phyloP scores from a whole-genome alignment of 2,329 filamentous ascomycete genomes.

The Penicillium sp. region DNA sequence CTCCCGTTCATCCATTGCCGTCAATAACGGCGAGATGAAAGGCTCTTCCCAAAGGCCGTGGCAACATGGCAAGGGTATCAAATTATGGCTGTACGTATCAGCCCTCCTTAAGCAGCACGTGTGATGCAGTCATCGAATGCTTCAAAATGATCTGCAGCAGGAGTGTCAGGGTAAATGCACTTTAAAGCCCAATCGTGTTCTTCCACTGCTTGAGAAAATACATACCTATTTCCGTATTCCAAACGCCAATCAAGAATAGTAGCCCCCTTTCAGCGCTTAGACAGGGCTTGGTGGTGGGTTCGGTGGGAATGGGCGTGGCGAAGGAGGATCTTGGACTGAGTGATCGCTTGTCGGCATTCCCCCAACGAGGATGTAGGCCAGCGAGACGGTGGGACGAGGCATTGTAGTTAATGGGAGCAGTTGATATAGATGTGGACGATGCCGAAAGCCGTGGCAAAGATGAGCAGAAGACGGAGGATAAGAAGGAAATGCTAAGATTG shows the following conservation, averaged over 20 bases:
- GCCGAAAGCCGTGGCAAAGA: not conserved
- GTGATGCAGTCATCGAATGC: not conserved
- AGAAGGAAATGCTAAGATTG: not conserved
- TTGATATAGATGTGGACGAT: not conserved
- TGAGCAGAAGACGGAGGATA: not conserved
- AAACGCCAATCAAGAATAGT: constrained; percentile 18
- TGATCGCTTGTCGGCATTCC: constrained; percentile 18
- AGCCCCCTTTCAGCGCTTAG: constrained; percentile 15
- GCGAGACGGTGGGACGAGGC: not conserved
- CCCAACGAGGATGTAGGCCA: constrained; percentile 4
- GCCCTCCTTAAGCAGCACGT: not conserved
- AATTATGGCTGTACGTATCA: not conserved
- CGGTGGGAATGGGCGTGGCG: constrained; percentile 38
- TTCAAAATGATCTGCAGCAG: not conserved
- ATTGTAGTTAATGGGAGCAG: constrained; percentile 1
- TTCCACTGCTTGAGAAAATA: not conserved
- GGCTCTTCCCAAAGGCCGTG: not conserved
- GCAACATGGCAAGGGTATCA: constrained; percentile 2
- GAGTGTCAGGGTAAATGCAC: not conserved
- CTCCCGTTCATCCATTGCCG: not conserved
- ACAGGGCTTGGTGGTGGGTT: constrained; percentile 46
- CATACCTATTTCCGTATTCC: constrained; percentile 17
- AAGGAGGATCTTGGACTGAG: constrained; percentile 30
- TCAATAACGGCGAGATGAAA: not conserved
- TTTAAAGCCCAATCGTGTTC: not conserved